Evolutionary conservation across 768 basidiomycete genomes (phyloP), one percentile per base, ranked within the genome.

Genomic region (Tulasnella sp.): DNA sequence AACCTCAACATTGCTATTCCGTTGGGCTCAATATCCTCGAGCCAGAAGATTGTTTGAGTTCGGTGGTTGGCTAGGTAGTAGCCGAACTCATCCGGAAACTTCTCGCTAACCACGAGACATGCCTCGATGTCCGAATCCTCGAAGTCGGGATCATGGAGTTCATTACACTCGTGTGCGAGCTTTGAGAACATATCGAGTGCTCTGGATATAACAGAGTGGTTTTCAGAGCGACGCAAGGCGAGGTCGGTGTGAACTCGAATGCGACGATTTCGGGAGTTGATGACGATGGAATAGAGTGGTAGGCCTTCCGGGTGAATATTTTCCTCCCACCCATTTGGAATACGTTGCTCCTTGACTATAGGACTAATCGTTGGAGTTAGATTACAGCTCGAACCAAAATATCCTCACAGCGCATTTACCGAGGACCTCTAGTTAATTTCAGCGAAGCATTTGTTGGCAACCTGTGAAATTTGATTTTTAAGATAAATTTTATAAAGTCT

Each of bases 41-140:
- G 52, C 75, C 75, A 75, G 34, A 75, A 75, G 31, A 75, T 34
- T 18, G 44, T 75, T 24, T 38, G 75, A 16, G 19, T n/a, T 39
- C 24, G 44, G 19, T 75, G 75, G 19, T 44, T 68, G 31, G 27
- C 62, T 27, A 68, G 34, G 31, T 68, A 68, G 31, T 68, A 68
- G 16, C 62, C 62, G 62, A 68, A 68, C 31, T 68, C 34, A 18
- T 68, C 62, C 16, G 62, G 62, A 6, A 34, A 24, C 27, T 16
- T 18, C 31, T 68, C 31, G 24, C 27, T 24, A 16, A 68, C 31
- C 34, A 68, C 62, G 62, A 68, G 12, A 14, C 62, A 68, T 0
- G 62, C 62, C 62, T 68, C 62, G 31, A 68, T 68, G 62, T 68
- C 34, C 27, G 62, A 68, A 18, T 36, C 34, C 27, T 68, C 27